Conservation (phyloP, 306 rosid genomes). For the Arachis hypogaea region DNA sequence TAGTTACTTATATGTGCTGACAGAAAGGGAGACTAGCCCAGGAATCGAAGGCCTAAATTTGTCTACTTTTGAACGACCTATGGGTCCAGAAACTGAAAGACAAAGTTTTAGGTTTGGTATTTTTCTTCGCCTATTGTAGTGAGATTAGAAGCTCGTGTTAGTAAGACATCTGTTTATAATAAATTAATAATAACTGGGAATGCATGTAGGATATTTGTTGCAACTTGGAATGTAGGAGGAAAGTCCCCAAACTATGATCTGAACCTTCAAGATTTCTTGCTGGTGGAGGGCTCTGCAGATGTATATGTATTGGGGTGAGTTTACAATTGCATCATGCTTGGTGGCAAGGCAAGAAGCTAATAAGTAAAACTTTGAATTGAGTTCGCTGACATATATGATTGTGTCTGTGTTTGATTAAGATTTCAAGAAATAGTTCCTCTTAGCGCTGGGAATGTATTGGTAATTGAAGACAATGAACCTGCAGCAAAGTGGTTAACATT, state of each 20-base stretch:
- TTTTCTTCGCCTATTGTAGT: constrained; percentile 10
- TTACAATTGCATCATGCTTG: not conserved
- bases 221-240: constrained; percentile 98
- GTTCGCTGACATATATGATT: constrained; percentile 8
- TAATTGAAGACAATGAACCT: constrained; percentile 92
- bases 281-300: constrained; percentile 78
- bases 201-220: constrained; percentile 69
- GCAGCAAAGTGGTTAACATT: constrained; percentile 86
- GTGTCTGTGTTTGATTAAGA: not conserved
- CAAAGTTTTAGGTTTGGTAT: constrained; percentile 64
- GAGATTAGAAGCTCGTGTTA: not conserved
- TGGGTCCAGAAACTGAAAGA: constrained; percentile 53
- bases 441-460: constrained; percentile 87
- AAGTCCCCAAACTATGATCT: constrained; percentile 73
- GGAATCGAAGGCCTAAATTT: constrained; percentile 79
- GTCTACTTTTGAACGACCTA: constrained; percentile 59
- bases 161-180: not conserved
- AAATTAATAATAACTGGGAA: no score
- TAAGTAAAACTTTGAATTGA: constrained; percentile 1
- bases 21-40: constrained; percentile 68
- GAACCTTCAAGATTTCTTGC: constrained; percentile 87
- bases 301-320: constrained; percentile 82
- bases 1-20: constrained; percentile 32
- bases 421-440: constrained; percentile 97
- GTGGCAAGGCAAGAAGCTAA: not conserved